phyloP scores from a whole-genome alignment of 176 grass and related monocot species.

The Musa itinerans region DNA sequence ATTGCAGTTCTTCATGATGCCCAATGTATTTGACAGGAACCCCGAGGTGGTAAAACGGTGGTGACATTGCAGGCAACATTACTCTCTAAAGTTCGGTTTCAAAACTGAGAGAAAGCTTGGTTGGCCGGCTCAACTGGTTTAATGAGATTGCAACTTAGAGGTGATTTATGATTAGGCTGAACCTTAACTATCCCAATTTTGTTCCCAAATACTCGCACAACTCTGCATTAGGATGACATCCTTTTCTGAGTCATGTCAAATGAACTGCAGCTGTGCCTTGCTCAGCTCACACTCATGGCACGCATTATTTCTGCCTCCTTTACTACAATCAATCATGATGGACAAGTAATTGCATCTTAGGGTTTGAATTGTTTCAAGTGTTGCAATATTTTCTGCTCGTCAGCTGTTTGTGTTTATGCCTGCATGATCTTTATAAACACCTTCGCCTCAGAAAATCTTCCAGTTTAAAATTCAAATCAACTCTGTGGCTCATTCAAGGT shows the following conservation, averaged over 20 bases:
- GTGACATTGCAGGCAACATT: slow-evolving; percentile 10
- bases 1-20: not conserved
- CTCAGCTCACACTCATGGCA: not conserved
- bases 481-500: too few species aligned
- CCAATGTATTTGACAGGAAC: slow-evolving; percentile 46
- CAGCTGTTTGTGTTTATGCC: too few species aligned
- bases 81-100: not conserved
- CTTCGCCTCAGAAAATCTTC: too few species aligned
- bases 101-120: not conserved
- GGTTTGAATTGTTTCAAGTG: too few species aligned
- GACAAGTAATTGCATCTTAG: too few species aligned
- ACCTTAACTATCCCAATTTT: not conserved
- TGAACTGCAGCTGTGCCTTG: not conserved
- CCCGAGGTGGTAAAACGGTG: slow-evolving; percentile 38
- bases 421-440: too few species aligned
- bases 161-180: not conserved
- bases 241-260: not conserved
- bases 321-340: not conserved
- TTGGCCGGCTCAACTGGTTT: not conserved
- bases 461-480: too few species aligned
- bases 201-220: not conserved
- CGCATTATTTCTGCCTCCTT: not conserved
- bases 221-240: not conserved
- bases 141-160: not conserved
- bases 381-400: too few species aligned